Base-by-base conservation (phyloP, 208 protist species). In the Acanthamoeba culbertsoni region DNA sequence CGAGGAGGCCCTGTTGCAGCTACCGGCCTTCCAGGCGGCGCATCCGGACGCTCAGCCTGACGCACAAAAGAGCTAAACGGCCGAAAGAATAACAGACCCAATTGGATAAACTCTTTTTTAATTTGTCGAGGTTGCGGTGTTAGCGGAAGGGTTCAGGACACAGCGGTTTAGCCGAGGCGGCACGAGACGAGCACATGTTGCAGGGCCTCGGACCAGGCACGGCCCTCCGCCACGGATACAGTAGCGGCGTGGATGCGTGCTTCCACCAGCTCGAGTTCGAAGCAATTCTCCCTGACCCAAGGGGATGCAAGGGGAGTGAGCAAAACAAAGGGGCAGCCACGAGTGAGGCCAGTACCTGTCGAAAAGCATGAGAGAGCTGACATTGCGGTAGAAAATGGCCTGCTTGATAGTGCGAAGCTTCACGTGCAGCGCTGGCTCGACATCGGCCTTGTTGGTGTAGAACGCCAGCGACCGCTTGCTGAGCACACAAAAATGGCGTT, bases 1-100 rank as follows among this genome's bases (percentile, higher is more conserved):
- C 48, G 65, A 95, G 31, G 40, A 91, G 31, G 0, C 26, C 4
- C 91, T 97, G 3, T 42, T 42, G 10, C 40, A 94, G 35, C 43
- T 98, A 5, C 55, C 86, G 1, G 94, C 65, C 31, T 96, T 98
- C 45, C 57, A 93, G 23, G 42, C 45, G 20, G 93, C 96, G 2
- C 89, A 96, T 46, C 97, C 97, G 3, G 75, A 86, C 45, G 75
- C 48, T 57, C 75, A 86, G 31, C 43, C 43, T 35, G 75, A 86
- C 31, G 75, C 75, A 1, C 63, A 45, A 28, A 6, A 8, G n/a
- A 68, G n/a, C n/a, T n/a, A n/a, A n/a, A n/a, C n/a, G n/a, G n/a
- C n/a, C n/a, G n/a, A n/a, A n/a, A n/a, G n/a, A n/a, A n/a, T n/a
- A n/a, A n/a, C n/a, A n/a, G n/a, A n/a, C n/a, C n/a, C n/a, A n/a